Base-by-base conservation (phyloP, 225 moss, liverwort and hornwort species). In the Physcomitrium patens region DNA sequence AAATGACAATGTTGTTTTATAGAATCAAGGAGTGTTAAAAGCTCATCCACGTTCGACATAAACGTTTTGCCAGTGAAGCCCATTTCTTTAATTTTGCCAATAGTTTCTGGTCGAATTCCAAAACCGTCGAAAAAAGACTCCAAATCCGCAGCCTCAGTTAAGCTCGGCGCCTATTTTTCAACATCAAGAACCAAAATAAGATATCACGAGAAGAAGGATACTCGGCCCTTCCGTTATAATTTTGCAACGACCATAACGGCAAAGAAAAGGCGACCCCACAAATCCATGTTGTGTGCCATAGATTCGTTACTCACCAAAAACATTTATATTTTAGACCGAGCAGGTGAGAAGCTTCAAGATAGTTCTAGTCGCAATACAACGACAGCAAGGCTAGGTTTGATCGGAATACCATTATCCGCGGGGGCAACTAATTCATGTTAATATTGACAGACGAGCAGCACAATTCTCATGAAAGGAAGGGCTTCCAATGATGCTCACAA, bases 1-100 rank as follows among this genome's bases (percentile, higher is more conserved):
- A 87, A 71, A 79, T 84, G 84, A 77, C 87, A 87, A 74, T 87
- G 87, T 71, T 84, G 87, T 53, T 87, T 87, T 63, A 87, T 87
- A 19, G 84, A 84, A 22, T 87, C 87, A 24, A 87, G 72, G 67
- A 87, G 87, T 46, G 84, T 74, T 60, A 82, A 82, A 19, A 87
- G 81, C 71, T 87, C 87, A 74, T 87, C 87, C 58, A 87, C 71
- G 63, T 87, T 87, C 28, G 84, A 87, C 87, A 87, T 84, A 62
- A 87, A 82, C 27, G 87, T 87, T 76, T 87, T 84, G 69, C 87
- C 84, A 71, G 87, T 87, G 65, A 87, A 87, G 23, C 87, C 87
- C 87, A 87, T 87, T 73, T 87, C 87, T 75, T 87, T 87, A 27
- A 87, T 84, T 77, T 84, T 87, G 58, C 71, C 73, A 24, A 87